A percentile compares a stretch with the other conserved stretches of the same genome.
phyloP scores from a whole-genome alignment of 2,329 filamentous ascomycete species.

The Cephalotrichum gorgonifer region DNA sequence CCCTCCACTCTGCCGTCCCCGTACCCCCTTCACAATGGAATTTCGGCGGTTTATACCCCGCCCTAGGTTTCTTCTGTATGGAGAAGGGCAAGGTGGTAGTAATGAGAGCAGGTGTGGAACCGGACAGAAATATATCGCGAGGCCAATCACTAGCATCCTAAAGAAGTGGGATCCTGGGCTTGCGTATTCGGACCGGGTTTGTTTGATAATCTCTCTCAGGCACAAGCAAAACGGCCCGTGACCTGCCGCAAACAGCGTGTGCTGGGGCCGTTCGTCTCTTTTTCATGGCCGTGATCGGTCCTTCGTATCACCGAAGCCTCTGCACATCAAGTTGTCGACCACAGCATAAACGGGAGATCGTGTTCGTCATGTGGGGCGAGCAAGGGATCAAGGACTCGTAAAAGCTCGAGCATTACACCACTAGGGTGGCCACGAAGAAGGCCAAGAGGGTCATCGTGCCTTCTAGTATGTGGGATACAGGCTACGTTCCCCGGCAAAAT shows the following conservation, averaged over 20 bases:
- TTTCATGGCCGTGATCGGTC: background rate
- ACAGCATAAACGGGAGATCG: background rate
- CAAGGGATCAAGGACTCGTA: background rate
- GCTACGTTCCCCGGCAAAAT: background rate
- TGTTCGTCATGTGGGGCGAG: background rate
- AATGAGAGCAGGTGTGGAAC: no score
- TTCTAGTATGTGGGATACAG: background rate
- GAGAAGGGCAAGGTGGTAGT: no score
- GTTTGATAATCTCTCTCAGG: slow-evolving; percentile 4
- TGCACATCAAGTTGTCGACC: background rate
- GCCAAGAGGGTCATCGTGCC: background rate
- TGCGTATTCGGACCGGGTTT: slow-evolving; percentile 3
- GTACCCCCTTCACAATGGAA: no score
- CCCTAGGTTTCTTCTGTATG: no score
- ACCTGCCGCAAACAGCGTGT: background rate
- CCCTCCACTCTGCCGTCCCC: no score
- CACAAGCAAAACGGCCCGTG: background rate
- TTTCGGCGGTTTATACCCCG: no score
- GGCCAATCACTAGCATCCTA: background rate
- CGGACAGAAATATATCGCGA: no score
- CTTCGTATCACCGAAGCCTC: background rate
- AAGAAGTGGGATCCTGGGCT: background rate
- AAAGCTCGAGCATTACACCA: background rate
- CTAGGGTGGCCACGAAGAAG: background rate
- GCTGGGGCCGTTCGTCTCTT: background rate